Percentiles rank a stretch among this genome's conserved stretches.
Evolutionary conservation across 2,329 filamentous ascomycete genomes (phyloP).

Genomic region (Lomentospora prolificans): DNA sequence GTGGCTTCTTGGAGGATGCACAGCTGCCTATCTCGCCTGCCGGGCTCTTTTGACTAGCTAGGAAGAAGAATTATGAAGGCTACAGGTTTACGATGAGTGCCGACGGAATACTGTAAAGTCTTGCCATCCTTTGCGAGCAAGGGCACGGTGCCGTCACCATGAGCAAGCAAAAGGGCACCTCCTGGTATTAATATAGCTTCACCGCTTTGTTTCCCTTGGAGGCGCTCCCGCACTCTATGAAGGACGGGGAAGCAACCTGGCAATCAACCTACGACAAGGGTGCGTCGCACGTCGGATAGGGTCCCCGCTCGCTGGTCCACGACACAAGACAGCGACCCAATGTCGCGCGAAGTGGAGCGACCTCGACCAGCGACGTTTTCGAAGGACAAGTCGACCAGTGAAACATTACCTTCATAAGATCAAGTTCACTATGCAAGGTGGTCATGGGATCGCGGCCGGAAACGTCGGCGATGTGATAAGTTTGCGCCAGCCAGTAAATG

Average conservation of each 20-base stretch:
- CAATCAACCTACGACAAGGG: background rate
- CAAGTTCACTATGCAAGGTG: background rate
- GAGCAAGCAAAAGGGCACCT: background rate
- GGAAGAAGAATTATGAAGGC: too few relatives aligned
- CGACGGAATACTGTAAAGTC: too few relatives aligned
- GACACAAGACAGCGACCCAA: background rate
- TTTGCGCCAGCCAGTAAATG: background rate
- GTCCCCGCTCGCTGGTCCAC: background rate
- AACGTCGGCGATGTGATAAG: background rate
- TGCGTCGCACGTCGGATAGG: background rate
- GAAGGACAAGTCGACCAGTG: too few relatives aligned
- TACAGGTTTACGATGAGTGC: too few relatives aligned
- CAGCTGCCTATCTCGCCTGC: too few relatives aligned
- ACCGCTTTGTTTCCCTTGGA: background rate
- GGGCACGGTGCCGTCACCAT: background rate
- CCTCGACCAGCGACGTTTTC: background rate
- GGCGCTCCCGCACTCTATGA: background rate
- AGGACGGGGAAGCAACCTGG: background rate
- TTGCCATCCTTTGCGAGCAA: background rate
- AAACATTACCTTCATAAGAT: too few relatives aligned
- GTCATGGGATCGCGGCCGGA: background rate
- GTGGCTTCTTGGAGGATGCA: too few relatives aligned
- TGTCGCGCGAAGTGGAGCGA: background rate
- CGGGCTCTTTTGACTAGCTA: background rate
- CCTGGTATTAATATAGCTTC: background rate